These are phyloP conservation scores for Castanopsis chinensis DNA, from an alignment of 306 rosid genomes.

Conservation along the genomic window DNA sequence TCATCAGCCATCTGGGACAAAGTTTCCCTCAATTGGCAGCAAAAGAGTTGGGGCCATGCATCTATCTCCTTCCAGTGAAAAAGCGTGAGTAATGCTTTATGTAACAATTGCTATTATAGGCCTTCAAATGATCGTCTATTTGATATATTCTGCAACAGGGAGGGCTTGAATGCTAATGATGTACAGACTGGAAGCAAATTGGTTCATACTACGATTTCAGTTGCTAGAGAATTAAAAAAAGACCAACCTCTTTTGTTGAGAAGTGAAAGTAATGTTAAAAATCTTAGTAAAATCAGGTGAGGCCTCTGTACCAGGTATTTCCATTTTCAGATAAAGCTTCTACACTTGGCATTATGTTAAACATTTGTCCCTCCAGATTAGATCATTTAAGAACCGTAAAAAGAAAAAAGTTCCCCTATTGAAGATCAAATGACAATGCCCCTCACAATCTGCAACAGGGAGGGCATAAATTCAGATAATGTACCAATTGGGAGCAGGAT, in stretches of 20 bases:
- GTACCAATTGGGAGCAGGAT: conserved; percentile 29
- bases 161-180: conserved; percentile 34
- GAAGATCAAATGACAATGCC: conserved; percentile 14
- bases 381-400: background rate
- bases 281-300: conserved; percentile 35
- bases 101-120: conserved; percentile 18
- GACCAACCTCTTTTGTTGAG: conserved; percentile 21
- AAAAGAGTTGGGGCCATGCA: conserved; percentile 30
- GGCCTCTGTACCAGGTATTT: conserved; percentile 16
- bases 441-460: conserved; percentile 43
- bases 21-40: conserved; percentile 33
- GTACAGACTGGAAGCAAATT: conserved; percentile 39
- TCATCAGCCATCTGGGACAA: conserved; percentile 39
- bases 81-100: conserved; percentile 36
- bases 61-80: conserved; percentile 34
- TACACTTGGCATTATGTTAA: conserved; percentile 4
- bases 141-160: conserved; percentile 37
- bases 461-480: conserved; percentile 39
- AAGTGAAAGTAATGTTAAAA: conserved; percentile 39
- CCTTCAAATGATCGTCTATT: conserved; percentile 22
- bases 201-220: conserved; percentile 26
- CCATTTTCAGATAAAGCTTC: conserved; percentile 6
- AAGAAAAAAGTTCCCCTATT: background rate
- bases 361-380: conserved; percentile 1
- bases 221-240: conserved; percentile 36